Percentiles rank a stretch among this genome's conserved stretches.
Evolutionary conservation across 495 filamentous ascomycete species (phyloP).

Genomic region (Aspergillus nanangensis): DNA sequence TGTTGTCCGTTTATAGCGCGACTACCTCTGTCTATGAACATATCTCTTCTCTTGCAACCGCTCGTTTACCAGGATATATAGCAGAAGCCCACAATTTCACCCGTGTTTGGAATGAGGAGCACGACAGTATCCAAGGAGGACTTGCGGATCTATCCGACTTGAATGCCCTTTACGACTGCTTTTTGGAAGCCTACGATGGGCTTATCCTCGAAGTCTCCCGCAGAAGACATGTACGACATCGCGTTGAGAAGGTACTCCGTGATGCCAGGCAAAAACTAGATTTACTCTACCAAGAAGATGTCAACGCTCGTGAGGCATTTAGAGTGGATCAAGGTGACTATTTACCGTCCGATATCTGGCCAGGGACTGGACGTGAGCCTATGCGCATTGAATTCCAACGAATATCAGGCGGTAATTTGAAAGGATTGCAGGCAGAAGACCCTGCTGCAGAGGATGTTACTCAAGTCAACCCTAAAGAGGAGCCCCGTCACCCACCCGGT

Average conservation of each 20-base stretch:
- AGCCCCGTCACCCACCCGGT: constrained; percentile 7
- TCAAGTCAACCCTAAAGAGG: constrained; percentile 1
- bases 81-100: constrained; percentile 67
- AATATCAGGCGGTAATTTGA: constrained; percentile 33
- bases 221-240: constrained; percentile 62
- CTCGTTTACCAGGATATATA: constrained; percentile 62
- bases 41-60: constrained; percentile 61
- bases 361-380: constrained; percentile 58
- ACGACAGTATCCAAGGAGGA: constrained; percentile 58
- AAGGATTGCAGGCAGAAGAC: constrained; percentile 11
- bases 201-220: constrained; percentile 79
- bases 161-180: constrained; percentile 74
- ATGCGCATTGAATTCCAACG: constrained; percentile 51
- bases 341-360: constrained; percentile 88
- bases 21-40: constrained; percentile 56
- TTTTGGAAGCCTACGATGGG: constrained; percentile 76
- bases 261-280: constrained; percentile 74
- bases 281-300: constrained; percentile 69
- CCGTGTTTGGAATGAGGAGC: constrained; percentile 70
- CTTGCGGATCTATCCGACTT: constrained; percentile 71
- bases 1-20: constrained; percentile 47
- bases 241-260: constrained; percentile 66
- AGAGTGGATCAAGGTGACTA: constrained; percentile 77
- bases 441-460: constrained; percentile 2
- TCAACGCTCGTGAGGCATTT: constrained; percentile 72